A percentile compares a stretch with the other conserved stretches of the same genome.
These are phyloP conservation scores for Pisolithus albus DNA, from an alignment of 768 basidiomycete genomes.

Conservation along the genomic window DNA sequence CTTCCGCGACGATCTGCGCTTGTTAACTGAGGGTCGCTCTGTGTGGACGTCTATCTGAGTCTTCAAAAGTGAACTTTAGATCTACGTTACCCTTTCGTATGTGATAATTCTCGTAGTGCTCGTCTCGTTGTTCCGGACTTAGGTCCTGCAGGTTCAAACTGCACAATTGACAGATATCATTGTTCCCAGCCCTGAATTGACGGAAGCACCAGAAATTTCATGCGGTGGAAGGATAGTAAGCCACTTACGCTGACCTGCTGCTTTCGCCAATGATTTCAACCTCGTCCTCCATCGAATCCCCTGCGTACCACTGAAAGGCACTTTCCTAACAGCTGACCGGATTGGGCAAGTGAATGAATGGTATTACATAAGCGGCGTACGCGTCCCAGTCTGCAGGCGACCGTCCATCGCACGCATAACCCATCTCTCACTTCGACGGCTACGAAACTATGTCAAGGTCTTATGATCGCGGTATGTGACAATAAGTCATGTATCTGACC, in stretches of 20 bases:
- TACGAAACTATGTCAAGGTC: constrained; percentile 71
- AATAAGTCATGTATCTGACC: neutral
- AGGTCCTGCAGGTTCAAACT: constrained; percentile 32
- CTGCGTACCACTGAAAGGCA: neutral
- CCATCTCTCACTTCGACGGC: neutral
- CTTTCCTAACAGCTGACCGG: too few species aligned
- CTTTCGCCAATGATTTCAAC: constrained; percentile 19
- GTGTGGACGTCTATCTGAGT: neutral
- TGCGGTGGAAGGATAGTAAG: too few species aligned
- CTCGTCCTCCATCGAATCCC: constrained; percentile 13
- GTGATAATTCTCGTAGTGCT: constrained; percentile 54
- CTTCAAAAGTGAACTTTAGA: neutral
- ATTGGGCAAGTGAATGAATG: too few species aligned
- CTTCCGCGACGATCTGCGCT: constrained; percentile 13
- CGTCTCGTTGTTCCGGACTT: constrained; percentile 33
- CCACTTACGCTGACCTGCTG: constrained; percentile 8
- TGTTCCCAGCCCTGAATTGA: constrained; percentile 5
- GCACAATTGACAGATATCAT: constrained; percentile 49
- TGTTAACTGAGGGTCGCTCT: constrained; percentile 8
- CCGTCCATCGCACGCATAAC: too few species aligned
- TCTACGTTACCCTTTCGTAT: constrained; percentile 9
- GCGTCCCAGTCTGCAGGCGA: constrained; percentile 32
- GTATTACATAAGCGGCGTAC: constrained; percentile 18
- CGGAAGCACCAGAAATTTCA: neutral
- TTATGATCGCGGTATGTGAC: constrained; percentile 85